Base-by-base conservation (phyloP, 1,284 basidiomycete genomes). In the Sphagnurus paluster region DNA sequence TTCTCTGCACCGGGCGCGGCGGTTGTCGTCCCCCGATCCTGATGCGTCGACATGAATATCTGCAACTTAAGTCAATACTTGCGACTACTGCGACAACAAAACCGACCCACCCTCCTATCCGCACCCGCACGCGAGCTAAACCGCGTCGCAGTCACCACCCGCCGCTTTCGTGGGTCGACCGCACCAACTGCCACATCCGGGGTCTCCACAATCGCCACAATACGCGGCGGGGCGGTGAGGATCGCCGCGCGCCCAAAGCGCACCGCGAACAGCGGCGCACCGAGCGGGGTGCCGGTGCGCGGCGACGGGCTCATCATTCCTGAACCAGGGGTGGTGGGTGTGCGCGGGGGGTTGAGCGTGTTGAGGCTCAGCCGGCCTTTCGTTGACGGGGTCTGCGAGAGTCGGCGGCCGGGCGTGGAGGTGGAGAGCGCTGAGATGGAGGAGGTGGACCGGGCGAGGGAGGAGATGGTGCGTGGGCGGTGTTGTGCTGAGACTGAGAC, bases 111-210 rank as follows among this genome's bases (percentile, higher is more conserved):
- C 68, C 84, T 74, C 30, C 89, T 72, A 66, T 89, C 87, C 19
- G 90, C 90, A 6, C 90, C 90, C 4, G 77, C 72, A 40, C 90
- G 72, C 13, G 86, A 84, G 62, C 87, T 90, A 66, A 93, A 93
- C 50, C 90, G 72, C 25, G 90, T 93, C 6, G 90, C 86, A 44
- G 90, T 91, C 11, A 91, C 84, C 2, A 93, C 88, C 34, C 91
- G 71, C 53, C 87, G 74, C 74, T 91, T 91, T 64, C 75, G 71
- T 9, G 87, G 82, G 63, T 91, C 88, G 7, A 91, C 88, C 25
- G 88, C 87, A 20, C 88, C 88, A 29, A 90, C 81, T 13, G 82
- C 88, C 6, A 90, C 84, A 63, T 91, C 89, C 0, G 87, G 87
- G 13, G 88, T 91, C 61, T 89, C 88, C 8, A 91, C 83, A 29